Conservation (phyloP, 1,284 basidiomycete species). For the Ganoderma resinaceum region DNA sequence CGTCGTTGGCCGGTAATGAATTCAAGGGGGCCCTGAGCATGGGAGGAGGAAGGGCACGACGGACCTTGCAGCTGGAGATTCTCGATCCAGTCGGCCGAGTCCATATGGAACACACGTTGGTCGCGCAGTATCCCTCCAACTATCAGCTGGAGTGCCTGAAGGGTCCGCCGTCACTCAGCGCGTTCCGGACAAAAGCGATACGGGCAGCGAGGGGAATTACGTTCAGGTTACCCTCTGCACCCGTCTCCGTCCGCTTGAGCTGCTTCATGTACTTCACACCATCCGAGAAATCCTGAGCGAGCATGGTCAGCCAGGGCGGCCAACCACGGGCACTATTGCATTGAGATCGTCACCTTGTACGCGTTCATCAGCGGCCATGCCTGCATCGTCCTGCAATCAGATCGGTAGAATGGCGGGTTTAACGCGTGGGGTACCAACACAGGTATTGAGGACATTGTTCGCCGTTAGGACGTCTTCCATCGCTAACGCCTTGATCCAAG, state of each 20-base stretch:
- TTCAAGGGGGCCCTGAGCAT: neutral
- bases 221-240: constrained; percentile 22
- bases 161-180: neutral
- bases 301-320: neutral
- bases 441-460: constrained; percentile 30
- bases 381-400: constrained; percentile 27
- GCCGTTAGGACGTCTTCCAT: constrained; percentile 28
- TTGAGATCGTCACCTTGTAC: constrained; percentile 35
- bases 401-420: neutral
- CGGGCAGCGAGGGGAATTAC: constrained; percentile 20
- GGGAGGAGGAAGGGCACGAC: neutral
- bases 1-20: neutral
- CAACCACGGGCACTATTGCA: neutral
- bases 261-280: constrained; percentile 30
- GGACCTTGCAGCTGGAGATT: constrained; percentile 46
- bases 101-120: constrained; percentile 42
- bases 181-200: neutral
- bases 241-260: constrained; percentile 20
- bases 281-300: constrained; percentile 28
- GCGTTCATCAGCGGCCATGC: constrained; percentile 45
- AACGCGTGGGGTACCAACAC: constrained; percentile 25
- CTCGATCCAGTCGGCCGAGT: constrained; percentile 32
- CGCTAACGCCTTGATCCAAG: constrained; percentile 25
- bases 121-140: constrained; percentile 45
- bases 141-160: constrained; percentile 38